These are phyloP conservation scores for Chaetomiaceae sp. DNA, from an alignment of 2,329 filamentous ascomycete species.

Conservation along the genomic window DNA sequence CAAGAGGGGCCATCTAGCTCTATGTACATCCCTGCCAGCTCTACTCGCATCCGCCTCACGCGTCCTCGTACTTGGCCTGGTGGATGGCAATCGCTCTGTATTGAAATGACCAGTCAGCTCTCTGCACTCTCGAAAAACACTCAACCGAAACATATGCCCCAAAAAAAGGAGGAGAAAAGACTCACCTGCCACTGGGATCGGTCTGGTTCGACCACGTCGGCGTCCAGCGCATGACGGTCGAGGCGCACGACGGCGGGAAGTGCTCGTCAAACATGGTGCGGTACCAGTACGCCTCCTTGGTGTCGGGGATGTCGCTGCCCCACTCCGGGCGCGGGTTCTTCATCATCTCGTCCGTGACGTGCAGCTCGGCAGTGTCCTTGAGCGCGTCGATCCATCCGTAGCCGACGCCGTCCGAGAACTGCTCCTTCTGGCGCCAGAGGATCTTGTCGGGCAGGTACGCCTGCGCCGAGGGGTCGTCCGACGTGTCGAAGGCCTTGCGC, in stretches of 20 bases:
- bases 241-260: constrained; percentile 87
- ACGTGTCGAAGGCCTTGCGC: constrained; percentile 94
- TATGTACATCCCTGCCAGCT: constrained; percentile 12
- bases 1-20: constrained; percentile 1
- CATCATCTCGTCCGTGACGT: constrained; percentile 96
- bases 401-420: constrained; percentile 96
- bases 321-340: constrained; percentile 96
- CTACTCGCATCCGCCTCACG: constrained; percentile 24
- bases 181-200: constrained; percentile 86
- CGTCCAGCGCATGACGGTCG: constrained; percentile 92
- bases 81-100: constrained; percentile 70
- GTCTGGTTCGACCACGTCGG: constrained; percentile 96
- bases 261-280: constrained; percentile 98
- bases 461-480: constrained; percentile 71
- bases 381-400: constrained; percentile 98
- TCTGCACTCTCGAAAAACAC: constrained; percentile 9
- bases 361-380: constrained; percentile 86
- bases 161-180: constrained; percentile 12
- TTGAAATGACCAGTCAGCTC: constrained; percentile 14
- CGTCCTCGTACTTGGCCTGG: constrained; percentile 64
- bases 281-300: constrained; percentile 99
- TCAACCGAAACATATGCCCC: too few relatives aligned
- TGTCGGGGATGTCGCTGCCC: constrained; percentile 87
- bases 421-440: constrained; percentile 98
- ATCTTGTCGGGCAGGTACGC: constrained; percentile 96